Evolutionary conservation across 2,329 filamentous ascomycete genomes (phyloP).

Genomic region (Ophiostoma perfectum): DNA sequence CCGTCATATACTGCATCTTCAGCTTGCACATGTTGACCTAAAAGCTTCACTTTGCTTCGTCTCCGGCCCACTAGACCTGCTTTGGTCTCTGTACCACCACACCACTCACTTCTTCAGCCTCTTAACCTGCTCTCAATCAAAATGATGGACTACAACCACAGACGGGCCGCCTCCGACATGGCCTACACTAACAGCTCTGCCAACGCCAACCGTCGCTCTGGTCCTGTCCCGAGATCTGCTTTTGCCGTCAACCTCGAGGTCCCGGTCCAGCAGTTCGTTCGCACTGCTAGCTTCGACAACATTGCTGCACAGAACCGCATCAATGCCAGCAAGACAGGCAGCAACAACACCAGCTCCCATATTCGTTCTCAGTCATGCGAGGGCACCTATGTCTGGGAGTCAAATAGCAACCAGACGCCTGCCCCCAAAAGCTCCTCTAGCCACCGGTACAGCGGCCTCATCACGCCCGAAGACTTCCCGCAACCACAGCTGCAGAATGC

Average conservation of each 20-base stretch:
- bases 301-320: not conserved
- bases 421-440: not conserved
- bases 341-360: constrained; percentile 9
- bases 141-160: constrained; percentile 20
- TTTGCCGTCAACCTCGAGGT: not conserved
- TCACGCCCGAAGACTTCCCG: not conserved
- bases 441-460: constrained; percentile 16
- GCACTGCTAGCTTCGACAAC: constrained; percentile 10
- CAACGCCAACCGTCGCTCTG: constrained; percentile 3
- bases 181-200: constrained; percentile 5
- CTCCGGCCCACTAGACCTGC: constrained; percentile 1
- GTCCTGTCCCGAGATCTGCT: not conserved
- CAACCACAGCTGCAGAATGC: not conserved
- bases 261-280: not conserved
- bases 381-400: constrained; percentile 5
- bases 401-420: not conserved
- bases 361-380: constrained; percentile 21
- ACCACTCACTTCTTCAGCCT: not conserved
- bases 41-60: not conserved
- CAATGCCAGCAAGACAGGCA: not conserved
- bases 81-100: constrained; percentile 4
- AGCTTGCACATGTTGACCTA: constrained; percentile 1
- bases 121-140: not conserved
- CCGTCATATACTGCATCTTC: not conserved
- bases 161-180: constrained; percentile 20